A percentile compares a stretch with the other conserved stretches of the same genome.
Conservation (phyloP, 768 basidiomycete species). For the Mycena capillaripes region DNA sequence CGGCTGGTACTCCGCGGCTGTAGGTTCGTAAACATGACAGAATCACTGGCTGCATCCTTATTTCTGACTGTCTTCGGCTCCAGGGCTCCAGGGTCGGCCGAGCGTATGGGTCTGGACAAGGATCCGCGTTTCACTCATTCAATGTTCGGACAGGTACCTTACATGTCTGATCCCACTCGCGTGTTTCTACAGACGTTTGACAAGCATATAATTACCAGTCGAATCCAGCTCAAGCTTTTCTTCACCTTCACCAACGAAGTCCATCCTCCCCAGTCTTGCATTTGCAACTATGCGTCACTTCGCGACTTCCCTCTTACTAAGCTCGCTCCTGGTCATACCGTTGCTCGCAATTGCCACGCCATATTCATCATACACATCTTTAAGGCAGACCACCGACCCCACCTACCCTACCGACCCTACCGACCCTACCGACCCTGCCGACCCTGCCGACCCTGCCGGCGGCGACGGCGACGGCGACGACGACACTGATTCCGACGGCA, state of each 20-base stretch:
- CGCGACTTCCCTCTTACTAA: background rate
- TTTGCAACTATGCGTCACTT: background rate
- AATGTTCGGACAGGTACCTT: background rate
- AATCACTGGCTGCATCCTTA: no score
- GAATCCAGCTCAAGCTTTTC: background rate
- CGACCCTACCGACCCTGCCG: background rate
- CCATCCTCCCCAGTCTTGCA: background rate
- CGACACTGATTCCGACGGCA: constrained; percentile 5
- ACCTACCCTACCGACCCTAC: background rate
- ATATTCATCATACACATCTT: background rate
- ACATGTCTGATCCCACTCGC: background rate
- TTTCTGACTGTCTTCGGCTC: no score
- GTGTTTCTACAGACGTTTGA: background rate
- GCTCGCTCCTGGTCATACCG: background rate
- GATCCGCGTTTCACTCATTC: background rate
- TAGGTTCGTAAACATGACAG: no score
- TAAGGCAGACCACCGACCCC: background rate
- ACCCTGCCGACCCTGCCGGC: background rate
- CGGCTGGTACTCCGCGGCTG: no score
- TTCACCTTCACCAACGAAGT: background rate
- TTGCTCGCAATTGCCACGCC: background rate
- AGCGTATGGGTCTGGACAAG: background rate
- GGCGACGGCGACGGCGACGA: background rate
- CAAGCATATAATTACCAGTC: background rate
- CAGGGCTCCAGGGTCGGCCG: background rate